Base-by-base conservation (phyloP, 495 filamentous ascomycete species). In the Daldinia caldariorum region DNA sequence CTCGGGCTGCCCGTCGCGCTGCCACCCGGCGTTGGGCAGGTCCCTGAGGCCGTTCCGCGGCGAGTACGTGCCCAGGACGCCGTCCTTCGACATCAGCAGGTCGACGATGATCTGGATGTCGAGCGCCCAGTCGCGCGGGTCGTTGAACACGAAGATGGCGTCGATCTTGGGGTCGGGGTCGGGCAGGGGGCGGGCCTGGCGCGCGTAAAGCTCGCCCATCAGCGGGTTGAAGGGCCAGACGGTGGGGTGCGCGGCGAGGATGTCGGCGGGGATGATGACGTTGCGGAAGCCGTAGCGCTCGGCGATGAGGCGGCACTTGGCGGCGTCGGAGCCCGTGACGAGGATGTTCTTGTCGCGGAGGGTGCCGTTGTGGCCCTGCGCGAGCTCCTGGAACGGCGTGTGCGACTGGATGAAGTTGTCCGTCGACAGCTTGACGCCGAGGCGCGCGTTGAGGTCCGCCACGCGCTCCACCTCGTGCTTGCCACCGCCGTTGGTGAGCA, bases 81-180 rank as follows among this genome's bases (percentile, higher is more conserved):
- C 95, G 14, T 81, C 65, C 5, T 84, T 82, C 3, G 93, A 97
- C 41, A 95, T 82, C 3, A 97, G 84, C 6, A 97, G 74, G 78
- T 99, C 95, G 60, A 89, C 69, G 47, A 97, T 88, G 63, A 99
- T 71, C 72, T 94, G 91, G 6, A 87, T 86, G 77, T 97, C 92
- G n/a, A 95, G 84, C 7, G 88, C 93, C 94, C 94, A 97, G 83
- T 97, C 94, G 29, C 95, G 87, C 10, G 95, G 92, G 78, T 97
- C 93, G 77, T 94, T 92, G 82, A 90, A 97, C 35, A 97, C 89
- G 75, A 97, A 88, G 53, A 99, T 87, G 16, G 94, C 93, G 74
- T 92, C 90, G 71, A 97, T 87, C 67, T 92, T 90, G 41, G 93
- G 81, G 35, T 84, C 80, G 18, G 78, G 76, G 8, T 56, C 61